Conservation (phyloP, 805 yeast species). For the Groenewaldozyma tartarivorans region DNA sequence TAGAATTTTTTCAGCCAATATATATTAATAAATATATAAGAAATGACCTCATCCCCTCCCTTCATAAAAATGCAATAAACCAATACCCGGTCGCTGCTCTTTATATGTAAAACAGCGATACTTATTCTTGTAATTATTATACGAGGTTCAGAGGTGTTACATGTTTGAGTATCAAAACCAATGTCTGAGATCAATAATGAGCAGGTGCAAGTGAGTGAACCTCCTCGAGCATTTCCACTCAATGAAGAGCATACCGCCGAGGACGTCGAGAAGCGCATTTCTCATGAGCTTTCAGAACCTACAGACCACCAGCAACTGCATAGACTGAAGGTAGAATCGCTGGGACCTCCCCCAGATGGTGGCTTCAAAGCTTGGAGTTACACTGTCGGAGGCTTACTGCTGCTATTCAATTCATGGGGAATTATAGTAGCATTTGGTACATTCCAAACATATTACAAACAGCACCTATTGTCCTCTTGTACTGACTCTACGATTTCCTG, state of each 20-base stretch:
- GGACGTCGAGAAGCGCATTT: not conserved
- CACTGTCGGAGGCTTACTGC: slow-evolving; percentile 13
- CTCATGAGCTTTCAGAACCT: not conserved
- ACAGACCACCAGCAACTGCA: not conserved
- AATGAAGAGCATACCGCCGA: no score
- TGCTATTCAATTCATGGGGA: slow-evolving; percentile 15
- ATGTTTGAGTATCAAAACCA: not conserved
- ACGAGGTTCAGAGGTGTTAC: not conserved
- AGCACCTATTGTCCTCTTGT: slow-evolving; percentile 15
- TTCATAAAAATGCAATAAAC: no score
- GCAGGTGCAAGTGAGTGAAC: not conserved
- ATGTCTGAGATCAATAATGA: not conserved
- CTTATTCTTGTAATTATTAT: no score
- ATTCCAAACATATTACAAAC: slow-evolving; percentile 21
- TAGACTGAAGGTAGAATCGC: not conserved
- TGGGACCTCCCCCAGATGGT: slow-evolving; percentile 10
- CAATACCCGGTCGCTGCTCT: not conserved
- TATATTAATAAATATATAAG: not conserved
- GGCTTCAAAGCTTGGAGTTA: slow-evolving; percentile 19
- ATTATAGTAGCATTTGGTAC: slow-evolving; percentile 20
- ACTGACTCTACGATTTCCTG: slow-evolving; percentile 23
- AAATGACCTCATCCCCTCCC: no score
- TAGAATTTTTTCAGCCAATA: not conserved
- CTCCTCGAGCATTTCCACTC: no score
- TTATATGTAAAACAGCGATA: no score